phyloP scores from a whole-genome alignment of 805 yeast genomes.

The Wickerhamiella brachini region DNA sequence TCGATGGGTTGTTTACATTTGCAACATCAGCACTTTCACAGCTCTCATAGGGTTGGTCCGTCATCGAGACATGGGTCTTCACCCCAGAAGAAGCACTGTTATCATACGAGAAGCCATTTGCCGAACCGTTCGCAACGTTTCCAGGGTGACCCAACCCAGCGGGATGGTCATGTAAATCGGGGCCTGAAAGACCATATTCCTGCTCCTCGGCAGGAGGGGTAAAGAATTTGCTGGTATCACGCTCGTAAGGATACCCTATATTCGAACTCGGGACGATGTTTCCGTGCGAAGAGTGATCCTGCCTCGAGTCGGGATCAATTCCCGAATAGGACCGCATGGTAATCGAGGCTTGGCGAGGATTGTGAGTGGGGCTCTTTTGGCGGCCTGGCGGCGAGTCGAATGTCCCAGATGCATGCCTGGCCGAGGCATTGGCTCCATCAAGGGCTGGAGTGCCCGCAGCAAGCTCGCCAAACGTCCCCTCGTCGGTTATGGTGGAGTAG shows the following conservation, averaged over 20 bases:
- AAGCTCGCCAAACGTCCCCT: neutral
- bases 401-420: neutral
- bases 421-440: neutral
- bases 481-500: neutral
- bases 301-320: neutral
- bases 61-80: no score
- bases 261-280: neutral
- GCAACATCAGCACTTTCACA: neutral
- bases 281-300: neutral
- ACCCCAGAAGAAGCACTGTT: no score
- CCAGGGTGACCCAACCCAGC: neutral
- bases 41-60: neutral
- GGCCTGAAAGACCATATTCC: neutral
- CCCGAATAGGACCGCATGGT: neutral
- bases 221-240: neutral
- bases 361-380: neutral
- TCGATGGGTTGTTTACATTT: no score
- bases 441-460: neutral
- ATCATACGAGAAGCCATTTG: neutral
- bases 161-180: neutral
- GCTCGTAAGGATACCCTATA: neutral
- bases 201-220: neutral
- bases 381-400: neutral
- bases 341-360: neutral
- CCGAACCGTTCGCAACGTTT: no score